Conservation (phyloP, 1,139 yeast species). For the Schizosaccharomyces versatilis region DNA sequence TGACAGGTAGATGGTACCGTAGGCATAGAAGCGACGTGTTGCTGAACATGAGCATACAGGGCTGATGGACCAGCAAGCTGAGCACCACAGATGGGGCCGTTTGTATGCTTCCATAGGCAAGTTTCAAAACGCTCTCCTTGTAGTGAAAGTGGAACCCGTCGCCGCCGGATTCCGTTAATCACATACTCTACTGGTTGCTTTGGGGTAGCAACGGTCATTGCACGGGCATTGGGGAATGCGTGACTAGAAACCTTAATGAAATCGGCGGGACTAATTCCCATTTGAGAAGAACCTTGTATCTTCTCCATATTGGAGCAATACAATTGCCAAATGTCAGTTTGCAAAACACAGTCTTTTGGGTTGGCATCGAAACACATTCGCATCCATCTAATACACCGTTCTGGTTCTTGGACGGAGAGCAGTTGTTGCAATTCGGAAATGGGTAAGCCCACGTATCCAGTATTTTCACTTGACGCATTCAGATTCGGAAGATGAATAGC, state of each 20-base stretch:
- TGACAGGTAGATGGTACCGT: background rate
- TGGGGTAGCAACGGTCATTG: slow-evolving; percentile 1
- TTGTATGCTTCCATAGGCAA: background rate
- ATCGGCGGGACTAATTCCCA: slow-evolving; percentile 1
- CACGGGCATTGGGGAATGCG: slow-evolving; percentile 1
- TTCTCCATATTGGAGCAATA: background rate
- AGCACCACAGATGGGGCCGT: background rate
- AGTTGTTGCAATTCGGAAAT: background rate
- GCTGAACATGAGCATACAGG: background rate
- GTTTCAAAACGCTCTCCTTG: background rate
- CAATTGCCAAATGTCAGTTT: background rate
- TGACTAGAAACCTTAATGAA: slow-evolving; percentile 1
- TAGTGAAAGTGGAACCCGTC: background rate
- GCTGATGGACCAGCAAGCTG: background rate
- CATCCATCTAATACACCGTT: slow-evolving; percentile 1
- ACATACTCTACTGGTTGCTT: background rate
- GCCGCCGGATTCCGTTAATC: background rate
- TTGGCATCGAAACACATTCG: background rate
- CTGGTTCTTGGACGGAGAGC: background rate
- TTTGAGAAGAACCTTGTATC: background rate
- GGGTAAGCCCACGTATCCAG: background rate
- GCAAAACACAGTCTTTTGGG: slow-evolving; percentile 1
- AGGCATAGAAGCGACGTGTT: background rate
- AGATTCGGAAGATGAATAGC: background rate
- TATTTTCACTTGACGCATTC: slow-evolving; percentile 1